A percentile compares a stretch with the other conserved stretches of the same genome.
phyloP scores from a whole-genome alignment of 352 stramenopile species.

The Globisporangium carolinianum region DNA sequence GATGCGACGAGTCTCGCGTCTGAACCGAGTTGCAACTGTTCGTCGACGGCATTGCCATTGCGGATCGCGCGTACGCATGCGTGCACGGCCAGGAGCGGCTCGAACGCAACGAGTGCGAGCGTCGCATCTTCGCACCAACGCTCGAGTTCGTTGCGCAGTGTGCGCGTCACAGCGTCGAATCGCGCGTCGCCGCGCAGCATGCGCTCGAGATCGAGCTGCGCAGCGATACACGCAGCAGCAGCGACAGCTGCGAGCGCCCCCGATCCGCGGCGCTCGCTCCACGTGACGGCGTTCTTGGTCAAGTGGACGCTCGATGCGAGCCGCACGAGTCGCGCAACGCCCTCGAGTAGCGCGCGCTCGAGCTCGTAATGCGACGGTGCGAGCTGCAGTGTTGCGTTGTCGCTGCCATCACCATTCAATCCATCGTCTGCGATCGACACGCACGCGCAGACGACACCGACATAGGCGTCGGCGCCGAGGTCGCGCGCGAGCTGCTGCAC shows the following conservation, averaged over 20 bases:
- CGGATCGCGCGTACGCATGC: conserved; percentile 33
- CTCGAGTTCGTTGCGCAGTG: conserved; percentile 23
- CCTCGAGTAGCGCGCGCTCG: conserved; percentile 45
- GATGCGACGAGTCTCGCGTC: no score
- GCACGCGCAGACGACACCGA: conserved; percentile 36
- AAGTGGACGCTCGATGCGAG: conserved; percentile 59
- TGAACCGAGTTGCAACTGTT: background rate
- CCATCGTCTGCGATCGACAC: conserved; percentile 34
- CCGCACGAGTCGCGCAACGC: conserved; percentile 40
- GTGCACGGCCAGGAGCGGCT: conserved; percentile 43
- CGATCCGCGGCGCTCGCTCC: conserved; percentile 42
- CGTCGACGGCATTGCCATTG: background rate
- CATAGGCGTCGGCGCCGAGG: conserved; percentile 28
- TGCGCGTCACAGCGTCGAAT: conserved; percentile 33
- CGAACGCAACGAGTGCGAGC: conserved; percentile 51
- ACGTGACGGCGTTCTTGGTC: conserved; percentile 48
- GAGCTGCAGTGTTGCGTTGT: conserved; percentile 18
- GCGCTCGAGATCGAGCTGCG: conserved; percentile 42
- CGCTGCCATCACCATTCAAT: no score
- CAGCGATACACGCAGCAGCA: conserved; percentile 14
- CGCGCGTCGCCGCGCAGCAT: conserved; percentile 30
- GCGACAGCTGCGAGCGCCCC: conserved; percentile 27
- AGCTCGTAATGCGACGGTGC: conserved; percentile 39
- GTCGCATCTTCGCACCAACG: conserved; percentile 42
- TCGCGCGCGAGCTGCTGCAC: conserved; percentile 28